Percentiles rank a stretch among this genome's conserved stretches.
Conservation (phyloP, 345 rosid species). For the Euphorbia lathyris region DNA sequence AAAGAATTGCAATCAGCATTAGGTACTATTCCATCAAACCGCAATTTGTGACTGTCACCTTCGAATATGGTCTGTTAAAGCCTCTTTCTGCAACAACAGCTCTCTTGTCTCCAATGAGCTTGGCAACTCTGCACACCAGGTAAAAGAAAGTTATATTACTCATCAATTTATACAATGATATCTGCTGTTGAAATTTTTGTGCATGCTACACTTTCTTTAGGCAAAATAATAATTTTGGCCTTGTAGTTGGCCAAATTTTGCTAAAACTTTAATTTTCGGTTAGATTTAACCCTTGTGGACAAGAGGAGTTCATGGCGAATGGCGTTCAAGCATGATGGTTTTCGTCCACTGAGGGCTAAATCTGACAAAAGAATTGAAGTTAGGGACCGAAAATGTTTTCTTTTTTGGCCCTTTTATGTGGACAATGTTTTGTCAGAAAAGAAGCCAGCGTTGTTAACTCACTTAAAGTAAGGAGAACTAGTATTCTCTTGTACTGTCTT, state of each 20-base stretch:
- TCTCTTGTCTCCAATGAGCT: slow-evolving; percentile 82
- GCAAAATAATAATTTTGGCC: too few relatives aligned
- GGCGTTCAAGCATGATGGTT: too few relatives aligned
- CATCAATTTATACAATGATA: background rate
- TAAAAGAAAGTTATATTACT: background rate
- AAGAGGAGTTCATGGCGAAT: too few relatives aligned
- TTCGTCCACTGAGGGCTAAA: too few relatives aligned
- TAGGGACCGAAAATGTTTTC: background rate
- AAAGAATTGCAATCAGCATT: slow-evolving; percentile 2
- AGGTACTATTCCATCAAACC: slow-evolving; percentile 48
- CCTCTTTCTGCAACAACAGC: slow-evolving; percentile 92
- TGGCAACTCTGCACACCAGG: slow-evolving; percentile 61
- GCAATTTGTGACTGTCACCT: slow-evolving; percentile 67
- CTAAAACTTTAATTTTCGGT: too few relatives aligned
- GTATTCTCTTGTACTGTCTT: slow-evolving; percentile 84
- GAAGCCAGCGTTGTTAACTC: background rate
- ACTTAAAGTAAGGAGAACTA: slow-evolving; percentile 87
- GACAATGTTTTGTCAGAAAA: background rate
- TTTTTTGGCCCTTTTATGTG: too few relatives aligned
- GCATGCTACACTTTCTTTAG: background rate
- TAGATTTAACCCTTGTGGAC: too few relatives aligned
- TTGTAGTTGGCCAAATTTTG: too few relatives aligned
- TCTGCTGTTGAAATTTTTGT: background rate
- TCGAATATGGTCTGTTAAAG: slow-evolving; percentile 83
- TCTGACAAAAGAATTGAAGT: too few relatives aligned